Base-by-base conservation (phyloP, 2,329 filamentous ascomycete species). In the Alternaria infectoria region DNA sequence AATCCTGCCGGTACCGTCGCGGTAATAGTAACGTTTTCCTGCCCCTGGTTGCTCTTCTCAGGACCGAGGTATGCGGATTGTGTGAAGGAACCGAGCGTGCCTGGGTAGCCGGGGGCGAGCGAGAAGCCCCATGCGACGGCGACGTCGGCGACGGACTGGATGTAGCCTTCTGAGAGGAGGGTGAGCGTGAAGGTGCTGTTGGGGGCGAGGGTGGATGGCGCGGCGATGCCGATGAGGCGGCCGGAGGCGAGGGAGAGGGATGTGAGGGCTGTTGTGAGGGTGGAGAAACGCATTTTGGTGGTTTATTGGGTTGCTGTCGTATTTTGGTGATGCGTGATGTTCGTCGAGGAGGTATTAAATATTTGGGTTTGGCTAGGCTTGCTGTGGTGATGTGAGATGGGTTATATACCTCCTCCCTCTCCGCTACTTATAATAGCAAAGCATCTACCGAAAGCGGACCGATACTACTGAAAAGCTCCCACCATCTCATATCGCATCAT, bases 121-220 rank as follows among this genome's bases (percentile, higher is more conserved):
- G 45, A 23, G 64, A 76, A 80, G 40, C 83, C 83, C 66, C 83
- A 83, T 26, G 80, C 81, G 10, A 84, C 78, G 56, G 82, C 77
- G 3, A 85, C 73, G 64, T 86, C 83, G 66, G 77, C 71, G 28
- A 83, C 80, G 55, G 74, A 58, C 71, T 85, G 83, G 71, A 83
- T 81, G 76, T 83, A 84, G 74, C 79, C 78, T 51, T 80, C 73
- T 46, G 79, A 81, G 45, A 76, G 49, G 65, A 86, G 77, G 19
- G 76, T 76, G 69, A 81, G 76, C 28, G 75, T 69, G 73, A 83
- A 80, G 46, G 75, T 69, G 32, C 59, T 56, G 63, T 80, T 81
- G 5, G 82, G 78, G 32, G 72, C 73, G 64, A 85, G 78, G 43
- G 77, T 82, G 9, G 74, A 59, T 2, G 84, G 84, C 15, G 81